phyloP scores from a whole-genome alignment of 2,329 filamentous ascomycete genomes.

The Aspergillus sp. region DNA sequence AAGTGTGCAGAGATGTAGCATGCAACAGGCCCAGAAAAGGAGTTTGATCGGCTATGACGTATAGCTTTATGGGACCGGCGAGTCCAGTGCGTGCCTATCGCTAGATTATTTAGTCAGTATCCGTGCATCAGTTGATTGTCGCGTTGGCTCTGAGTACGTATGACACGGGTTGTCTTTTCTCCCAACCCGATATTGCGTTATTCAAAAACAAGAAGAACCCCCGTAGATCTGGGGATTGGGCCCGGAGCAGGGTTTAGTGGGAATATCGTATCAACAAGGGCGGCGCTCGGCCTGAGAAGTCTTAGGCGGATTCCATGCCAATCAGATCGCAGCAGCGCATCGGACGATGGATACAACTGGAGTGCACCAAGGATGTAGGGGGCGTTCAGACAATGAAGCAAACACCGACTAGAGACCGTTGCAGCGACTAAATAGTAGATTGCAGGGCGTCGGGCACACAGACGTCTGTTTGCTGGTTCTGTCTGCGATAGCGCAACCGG shows the following conservation, averaged over 20 bases:
- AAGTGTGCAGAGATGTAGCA: constrained; percentile 3
- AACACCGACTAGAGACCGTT: too few species aligned
- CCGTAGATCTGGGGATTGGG: constrained; percentile 12
- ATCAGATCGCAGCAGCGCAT: constrained; percentile 9
- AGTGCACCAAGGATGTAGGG: too few species aligned
- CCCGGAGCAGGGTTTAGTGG: constrained; percentile 11
- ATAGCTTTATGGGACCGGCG: too few species aligned
- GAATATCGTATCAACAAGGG: constrained; percentile 6
- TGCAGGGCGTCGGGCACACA: constrained; percentile 19
- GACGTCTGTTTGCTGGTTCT: constrained; percentile 1
- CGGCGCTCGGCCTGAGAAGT: constrained; percentile 12
- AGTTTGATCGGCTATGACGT: neutral
- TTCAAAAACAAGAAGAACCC: neutral
- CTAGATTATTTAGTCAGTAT: too few species aligned
- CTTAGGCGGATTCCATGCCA: constrained; percentile 14
- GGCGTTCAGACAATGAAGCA: too few species aligned
- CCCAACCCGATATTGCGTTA: too few species aligned
- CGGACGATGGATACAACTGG: constrained; percentile 1
- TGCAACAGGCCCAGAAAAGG: constrained; percentile 3
- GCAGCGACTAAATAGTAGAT: constrained; percentile 4
- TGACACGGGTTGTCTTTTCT: too few species aligned
- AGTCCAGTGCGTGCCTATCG: too few species aligned
- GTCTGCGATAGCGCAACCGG: constrained; percentile 4
- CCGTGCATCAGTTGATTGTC: too few species aligned
- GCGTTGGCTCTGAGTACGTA: too few species aligned